Percentiles rank a stretch among this genome's conserved stretches.
Conservation (phyloP, 306 rosid genomes). For the Pyrus pyrifolia region DNA sequence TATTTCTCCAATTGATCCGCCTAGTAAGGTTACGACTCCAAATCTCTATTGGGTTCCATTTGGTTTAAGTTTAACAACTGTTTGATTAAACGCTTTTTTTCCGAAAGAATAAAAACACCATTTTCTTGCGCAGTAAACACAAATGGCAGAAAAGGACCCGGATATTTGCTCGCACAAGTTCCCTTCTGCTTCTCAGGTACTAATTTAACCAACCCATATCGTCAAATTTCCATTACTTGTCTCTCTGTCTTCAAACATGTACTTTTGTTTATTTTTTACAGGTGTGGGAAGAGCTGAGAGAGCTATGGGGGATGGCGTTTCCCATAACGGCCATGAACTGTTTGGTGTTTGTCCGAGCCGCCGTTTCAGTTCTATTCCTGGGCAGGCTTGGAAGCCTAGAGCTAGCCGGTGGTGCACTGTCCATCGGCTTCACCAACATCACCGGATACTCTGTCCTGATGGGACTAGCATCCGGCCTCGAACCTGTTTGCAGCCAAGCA, state of each 20-base stretch:
- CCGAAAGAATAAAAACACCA: background rate
- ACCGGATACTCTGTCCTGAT: constrained; percentile 92
- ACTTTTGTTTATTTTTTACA: constrained; percentile 3
- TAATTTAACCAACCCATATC: background rate
- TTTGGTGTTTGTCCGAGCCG: constrained; percentile 60
- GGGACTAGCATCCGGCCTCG: constrained; percentile 89
- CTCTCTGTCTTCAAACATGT: background rate
- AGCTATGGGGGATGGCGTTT: constrained; percentile 70
- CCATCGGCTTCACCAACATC: constrained; percentile 91
- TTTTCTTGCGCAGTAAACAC: background rate
- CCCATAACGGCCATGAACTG: constrained; percentile 74
- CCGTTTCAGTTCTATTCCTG: constrained; percentile 67
- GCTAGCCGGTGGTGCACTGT: constrained; percentile 96
- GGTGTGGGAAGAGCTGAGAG: constrained; percentile 71
- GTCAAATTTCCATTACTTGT: background rate
- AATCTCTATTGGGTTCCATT: background rate
- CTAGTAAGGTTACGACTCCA: background rate
- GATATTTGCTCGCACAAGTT: constrained; percentile 47
- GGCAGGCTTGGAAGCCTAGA: constrained; percentile 80
- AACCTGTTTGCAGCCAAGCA: constrained; percentile 89
- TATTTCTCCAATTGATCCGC: background rate
- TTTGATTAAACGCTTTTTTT: constrained; percentile 17
- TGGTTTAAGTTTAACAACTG: constrained; percentile 7
- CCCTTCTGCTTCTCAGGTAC: constrained; percentile 69
- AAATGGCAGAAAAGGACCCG: constrained; percentile 44